Evolutionary conservation across 2,329 filamentous ascomycete genomes (phyloP).

Genomic region (Fusarium burgessii): DNA sequence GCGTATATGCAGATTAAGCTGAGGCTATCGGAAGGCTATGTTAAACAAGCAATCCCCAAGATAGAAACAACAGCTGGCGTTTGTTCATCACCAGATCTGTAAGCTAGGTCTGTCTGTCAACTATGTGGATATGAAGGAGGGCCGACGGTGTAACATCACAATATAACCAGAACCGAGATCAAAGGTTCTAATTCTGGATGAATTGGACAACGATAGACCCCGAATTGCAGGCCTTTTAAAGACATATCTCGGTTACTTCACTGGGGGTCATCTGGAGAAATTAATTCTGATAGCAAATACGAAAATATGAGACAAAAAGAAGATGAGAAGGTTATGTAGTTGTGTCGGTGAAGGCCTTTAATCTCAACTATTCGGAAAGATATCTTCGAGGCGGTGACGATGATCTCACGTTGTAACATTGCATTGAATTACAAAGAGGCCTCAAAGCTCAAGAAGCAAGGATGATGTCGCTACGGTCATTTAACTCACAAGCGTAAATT

Average conservation of each 20-base stretch:
- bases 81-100: slow-evolving; percentile 18
- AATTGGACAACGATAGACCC: background rate
- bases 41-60: slow-evolving; percentile 22
- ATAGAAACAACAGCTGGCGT: slow-evolving; percentile 21
- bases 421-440: slow-evolving; percentile 16
- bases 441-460: slow-evolving; percentile 20
- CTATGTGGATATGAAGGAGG: slow-evolving; percentile 23
- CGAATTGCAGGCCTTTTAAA: slow-evolving; percentile 7
- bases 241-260: slow-evolving; percentile 27
- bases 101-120: slow-evolving; percentile 21
- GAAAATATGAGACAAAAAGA: background rate
- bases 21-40: slow-evolving; percentile 16
- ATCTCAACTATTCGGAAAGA: background rate
- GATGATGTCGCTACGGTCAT: slow-evolving; percentile 32
- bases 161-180: slow-evolving; percentile 36
- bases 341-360: slow-evolving; percentile 13
- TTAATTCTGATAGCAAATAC: slow-evolving; percentile 9
- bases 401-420: slow-evolving; percentile 2
- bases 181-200: slow-evolving; percentile 33
- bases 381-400: slow-evolving; percentile 25
- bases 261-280: slow-evolving; percentile 7
- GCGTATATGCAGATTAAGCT: background rate
- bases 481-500: background rate
- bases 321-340: background rate
- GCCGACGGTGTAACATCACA: slow-evolving; percentile 23